These are phyloP conservation scores for Fusarium pseudocircinatum DNA, from an alignment of 2,329 filamentous ascomycete species.

Conservation along the genomic window DNA sequence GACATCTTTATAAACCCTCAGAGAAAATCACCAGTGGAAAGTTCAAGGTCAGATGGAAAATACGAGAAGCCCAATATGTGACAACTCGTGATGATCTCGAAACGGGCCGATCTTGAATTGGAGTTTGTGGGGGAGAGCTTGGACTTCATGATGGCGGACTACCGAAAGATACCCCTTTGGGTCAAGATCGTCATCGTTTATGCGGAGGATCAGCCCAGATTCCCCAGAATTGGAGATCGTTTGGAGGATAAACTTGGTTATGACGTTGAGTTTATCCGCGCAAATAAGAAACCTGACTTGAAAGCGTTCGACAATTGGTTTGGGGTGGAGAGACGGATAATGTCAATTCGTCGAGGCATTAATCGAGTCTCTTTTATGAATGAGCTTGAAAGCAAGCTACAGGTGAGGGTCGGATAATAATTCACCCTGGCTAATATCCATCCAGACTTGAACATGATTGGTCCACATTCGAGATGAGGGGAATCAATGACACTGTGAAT, in stretches of 20 bases:
- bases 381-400: not conserved
- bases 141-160: not conserved
- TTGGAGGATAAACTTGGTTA: not conserved
- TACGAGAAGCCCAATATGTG: not conserved
- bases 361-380: too few relatives aligned
- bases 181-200: constrained; percentile 2
- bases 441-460: not conserved
- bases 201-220: constrained; percentile 15
- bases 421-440: not conserved
- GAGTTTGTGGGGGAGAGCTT: not conserved
- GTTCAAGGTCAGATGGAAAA: not conserved
- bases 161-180: constrained; percentile 9
- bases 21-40: not conserved
- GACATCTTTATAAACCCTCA: not conserved
- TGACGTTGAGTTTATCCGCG: constrained; percentile 7
- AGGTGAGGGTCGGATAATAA: not conserved
- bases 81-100: not conserved
- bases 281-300: not conserved
- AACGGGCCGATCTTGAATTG: constrained; percentile 16
- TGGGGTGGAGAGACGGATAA: too few relatives aligned
- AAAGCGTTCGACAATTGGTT: not conserved
- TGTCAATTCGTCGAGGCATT: too few relatives aligned
- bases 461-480: not conserved
- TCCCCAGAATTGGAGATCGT: not conserved
- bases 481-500: not conserved